Evolutionary conservation across 2,329 filamentous ascomycete species (phyloP).

Genomic region (Trichophyton equinum): DNA sequence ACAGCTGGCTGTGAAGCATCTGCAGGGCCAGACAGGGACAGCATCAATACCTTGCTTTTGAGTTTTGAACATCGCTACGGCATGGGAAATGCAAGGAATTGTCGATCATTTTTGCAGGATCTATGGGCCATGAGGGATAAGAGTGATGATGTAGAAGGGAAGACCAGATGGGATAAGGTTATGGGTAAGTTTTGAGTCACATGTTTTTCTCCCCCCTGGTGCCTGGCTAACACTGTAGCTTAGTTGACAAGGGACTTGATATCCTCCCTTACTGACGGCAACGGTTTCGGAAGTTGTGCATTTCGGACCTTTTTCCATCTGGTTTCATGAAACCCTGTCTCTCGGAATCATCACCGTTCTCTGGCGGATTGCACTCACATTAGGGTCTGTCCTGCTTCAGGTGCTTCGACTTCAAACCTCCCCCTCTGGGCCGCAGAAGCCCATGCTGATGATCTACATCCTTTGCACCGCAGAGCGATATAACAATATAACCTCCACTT

Average conservation of each 20-base stretch:
- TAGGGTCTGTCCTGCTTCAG: no score
- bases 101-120: conserved; percentile 49
- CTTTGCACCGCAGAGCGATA: no score
- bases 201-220: background rate
- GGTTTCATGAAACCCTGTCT: no score
- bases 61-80: conserved; percentile 47
- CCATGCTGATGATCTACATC: no score
- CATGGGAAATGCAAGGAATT: conserved; percentile 52
- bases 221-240: background rate
- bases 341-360: no score
- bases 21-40: conserved; percentile 37
- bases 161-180: conserved; percentile 14
- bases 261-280: conserved; percentile 12
- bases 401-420: no score
- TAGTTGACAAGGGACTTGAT: conserved; percentile 14
- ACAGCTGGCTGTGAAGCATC: conserved; percentile 50
- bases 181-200: conserved; percentile 11
- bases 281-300: background rate
- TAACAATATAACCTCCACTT: no score
- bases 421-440: no score
- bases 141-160: conserved; percentile 12
- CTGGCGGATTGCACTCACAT: no score
- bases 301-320: no score
- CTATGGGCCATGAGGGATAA: conserved; percentile 37
- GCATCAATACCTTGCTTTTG: conserved; percentile 41